Evolutionary conservation across 1,139 yeast genomes (phyloP), one percentile per base, ranked within the genome.

Genomic region (Saccharomyces hybrid): DNA sequence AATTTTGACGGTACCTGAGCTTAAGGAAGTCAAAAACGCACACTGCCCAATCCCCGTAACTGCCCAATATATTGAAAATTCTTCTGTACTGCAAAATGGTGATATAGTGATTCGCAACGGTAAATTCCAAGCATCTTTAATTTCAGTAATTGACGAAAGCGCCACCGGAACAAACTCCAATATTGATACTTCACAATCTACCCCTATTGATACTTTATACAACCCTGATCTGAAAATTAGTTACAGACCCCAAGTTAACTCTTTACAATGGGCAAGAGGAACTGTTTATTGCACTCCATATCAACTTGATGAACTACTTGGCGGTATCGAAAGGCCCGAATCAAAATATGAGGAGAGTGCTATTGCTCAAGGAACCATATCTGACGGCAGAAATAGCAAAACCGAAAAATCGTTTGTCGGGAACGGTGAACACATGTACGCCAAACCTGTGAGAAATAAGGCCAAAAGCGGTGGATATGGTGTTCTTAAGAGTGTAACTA

Each of bases 261-360:
- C 95, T 0, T 75, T 88, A 54, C 93, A 86, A 70, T 88, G 97
- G 95, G 89, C 95, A 7, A 83, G 84, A 62, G 96, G 96, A 4
- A 78, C 84, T 1, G 81, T 80, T 47, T 77, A 78, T 57, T 78
- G 86, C 16, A 75, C 82, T 2, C 71, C 78, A 34, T 77, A 78
- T 1, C 96, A 88, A 58, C 72, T 86, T 58, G 78, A 81, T 49
- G 55, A 63, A 14, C 64, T 85, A 50, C 74, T 86, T 34, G 82
- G 82, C 8, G 89, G 90, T 0, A 82, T 81, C 0, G 78, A 77
- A 56, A 75, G 88, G 62, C 77, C 79, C 28, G 72, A 76, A 0
- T 72, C 83, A 0, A 82, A 80, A 58, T 76, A 76, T 54, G 74
- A 75, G 28, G 91, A 85, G 61, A 77, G 82, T 56, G 73, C 69